Base-by-base conservation (phyloP, 805 yeast species). In the Candida berthetii region DNA sequence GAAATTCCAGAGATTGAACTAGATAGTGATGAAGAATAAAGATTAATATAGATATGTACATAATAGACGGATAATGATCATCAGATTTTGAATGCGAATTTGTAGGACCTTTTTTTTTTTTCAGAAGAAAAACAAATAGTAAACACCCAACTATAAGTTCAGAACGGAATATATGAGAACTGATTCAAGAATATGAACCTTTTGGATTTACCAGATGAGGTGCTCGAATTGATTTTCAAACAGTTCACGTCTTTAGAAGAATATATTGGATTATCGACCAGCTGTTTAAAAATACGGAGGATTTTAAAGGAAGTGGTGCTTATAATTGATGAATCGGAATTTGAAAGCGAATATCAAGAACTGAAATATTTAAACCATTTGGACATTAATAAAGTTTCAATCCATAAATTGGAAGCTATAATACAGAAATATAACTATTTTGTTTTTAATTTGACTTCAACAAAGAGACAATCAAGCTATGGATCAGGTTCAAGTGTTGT, bases 1-100 rank as follows among this genome's bases (percentile, higher is more conserved):
- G 81, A 74, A 45, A 72, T 76, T 41, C 82, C 82, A 7, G 62
- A 57, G 14, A 61, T 69, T 40, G 68, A 51, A 9, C 46, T 69
- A 7, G 71, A 66, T 35, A 54, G 70, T 37, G 75, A 60, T 25
- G 74, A 68, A 38, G 76, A 71, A 20, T 65, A 69, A 1, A 72
- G 68, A 39, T 66, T 62, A 17, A 66, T 22, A 22, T 27, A 27
- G n/a, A 27, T n/a, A n/a, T n/a, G n/a, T n/a, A n/a, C n/a, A n/a
- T n/a, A n/a, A n/a, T 27, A 13, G n/a, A 27, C n/a, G 4, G n/a
- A 11, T 27, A 27, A 27, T 11, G 13, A 27, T 27, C 13, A 27
- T 11, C n/a, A 11, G 5, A 27, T 27, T 27, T 27, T 27, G 4
- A 27, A 27, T 11, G 13, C 13, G n/a, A 27, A 27, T 27, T 27